phyloP scores from a whole-genome alignment of 1,284 basidiomycete species.

The Heliocybe sulcata region DNA sequence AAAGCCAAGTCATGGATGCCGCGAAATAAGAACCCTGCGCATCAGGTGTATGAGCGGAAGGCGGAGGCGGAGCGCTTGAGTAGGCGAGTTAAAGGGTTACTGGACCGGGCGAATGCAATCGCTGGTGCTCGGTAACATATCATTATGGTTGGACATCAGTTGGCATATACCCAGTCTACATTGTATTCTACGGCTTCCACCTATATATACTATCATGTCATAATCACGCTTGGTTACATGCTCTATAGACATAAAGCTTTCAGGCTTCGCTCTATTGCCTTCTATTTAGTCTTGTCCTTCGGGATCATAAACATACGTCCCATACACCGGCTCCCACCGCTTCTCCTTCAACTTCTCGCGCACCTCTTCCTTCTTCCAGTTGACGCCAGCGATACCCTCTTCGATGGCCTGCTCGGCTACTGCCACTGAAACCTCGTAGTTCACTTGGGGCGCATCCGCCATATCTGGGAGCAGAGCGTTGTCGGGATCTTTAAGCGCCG shows the following conservation, averaged over 20 bases:
- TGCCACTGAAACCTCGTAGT: conserved; percentile 75
- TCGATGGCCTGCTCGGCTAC: conserved; percentile 71
- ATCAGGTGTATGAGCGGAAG: conserved; percentile 74
- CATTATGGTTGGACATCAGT: conserved; percentile 2
- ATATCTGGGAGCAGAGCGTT: conserved; percentile 70
- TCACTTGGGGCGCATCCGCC: conserved; percentile 57
- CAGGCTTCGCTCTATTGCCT: too few species aligned
- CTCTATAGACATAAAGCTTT: too few species aligned
- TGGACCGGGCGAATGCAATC: conserved; percentile 45
- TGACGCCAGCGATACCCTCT: conserved; percentile 56
- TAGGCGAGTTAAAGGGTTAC: conserved; percentile 59
- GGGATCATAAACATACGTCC: conserved; percentile 55
- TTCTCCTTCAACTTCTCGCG: conserved; percentile 41
- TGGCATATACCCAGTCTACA: background rate
- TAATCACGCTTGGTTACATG: background rate
- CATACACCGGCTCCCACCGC: conserved; percentile 59
- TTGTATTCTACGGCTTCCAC: background rate
- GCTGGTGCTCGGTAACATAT: conserved; percentile 5
- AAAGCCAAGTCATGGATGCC: conserved; percentile 56
- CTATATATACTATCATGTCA: background rate
- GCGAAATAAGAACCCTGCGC: conserved; percentile 68
- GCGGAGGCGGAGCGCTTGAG: conserved; percentile 65
- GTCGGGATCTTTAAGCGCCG: conserved; percentile 61
- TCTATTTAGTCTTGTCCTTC: conserved; percentile 34
- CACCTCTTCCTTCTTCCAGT: conserved; percentile 47